A percentile compares a stretch with the other conserved stretches of the same genome.
phyloP scores from a whole-genome alignment of 352 stramenopile genomes.

The Pythium phragmiticola region DNA sequence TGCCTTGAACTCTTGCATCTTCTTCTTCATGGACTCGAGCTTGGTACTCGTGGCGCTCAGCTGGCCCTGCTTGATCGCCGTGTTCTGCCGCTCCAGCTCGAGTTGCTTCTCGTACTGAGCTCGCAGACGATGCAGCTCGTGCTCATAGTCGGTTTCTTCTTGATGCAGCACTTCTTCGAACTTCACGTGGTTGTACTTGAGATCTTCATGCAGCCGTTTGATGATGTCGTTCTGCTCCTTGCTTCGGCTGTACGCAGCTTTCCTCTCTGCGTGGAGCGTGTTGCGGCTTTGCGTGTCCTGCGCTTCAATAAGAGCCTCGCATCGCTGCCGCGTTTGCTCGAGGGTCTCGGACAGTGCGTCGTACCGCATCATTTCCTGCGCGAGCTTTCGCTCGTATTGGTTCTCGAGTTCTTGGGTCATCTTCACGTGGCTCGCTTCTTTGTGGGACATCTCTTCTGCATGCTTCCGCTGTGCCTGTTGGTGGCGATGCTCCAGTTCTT shows the following conservation, averaged over 20 bases:
- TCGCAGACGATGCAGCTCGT: slow-evolving; percentile 60
- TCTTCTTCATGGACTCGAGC: slow-evolving; percentile 80
- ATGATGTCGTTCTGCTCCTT: slow-evolving; percentile 86
- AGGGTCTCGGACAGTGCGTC: slow-evolving; percentile 87
- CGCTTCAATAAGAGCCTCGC: slow-evolving; percentile 82
- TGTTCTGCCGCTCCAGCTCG: slow-evolving; percentile 71
- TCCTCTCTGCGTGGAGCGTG: slow-evolving; percentile 62
- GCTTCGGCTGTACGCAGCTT: slow-evolving; percentile 54
- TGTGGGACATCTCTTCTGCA: slow-evolving; percentile 69
- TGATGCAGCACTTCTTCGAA: slow-evolving; percentile 83
- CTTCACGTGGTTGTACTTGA: slow-evolving; percentile 85
- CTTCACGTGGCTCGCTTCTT: slow-evolving; percentile 76
- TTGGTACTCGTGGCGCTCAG: slow-evolving; percentile 79
- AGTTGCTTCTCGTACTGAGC: slow-evolving; percentile 65
- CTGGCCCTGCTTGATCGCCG: slow-evolving; percentile 75
- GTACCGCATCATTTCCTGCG: slow-evolving; percentile 86
- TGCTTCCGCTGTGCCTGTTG: slow-evolving; percentile 73
- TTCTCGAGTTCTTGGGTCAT: slow-evolving; percentile 91
- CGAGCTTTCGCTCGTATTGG: slow-evolving; percentile 91
- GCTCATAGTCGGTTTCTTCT: slow-evolving; percentile 79
- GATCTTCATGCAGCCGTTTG: slow-evolving; percentile 80
- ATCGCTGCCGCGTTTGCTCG: slow-evolving; percentile 87
- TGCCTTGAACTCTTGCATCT: slow-evolving; percentile 82
- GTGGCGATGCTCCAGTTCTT: slow-evolving; percentile 74
- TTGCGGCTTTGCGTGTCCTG: slow-evolving; percentile 69